phyloP scores from a whole-genome alignment of 176 grass and related monocot species.

The Oryza coarctata region DNA sequence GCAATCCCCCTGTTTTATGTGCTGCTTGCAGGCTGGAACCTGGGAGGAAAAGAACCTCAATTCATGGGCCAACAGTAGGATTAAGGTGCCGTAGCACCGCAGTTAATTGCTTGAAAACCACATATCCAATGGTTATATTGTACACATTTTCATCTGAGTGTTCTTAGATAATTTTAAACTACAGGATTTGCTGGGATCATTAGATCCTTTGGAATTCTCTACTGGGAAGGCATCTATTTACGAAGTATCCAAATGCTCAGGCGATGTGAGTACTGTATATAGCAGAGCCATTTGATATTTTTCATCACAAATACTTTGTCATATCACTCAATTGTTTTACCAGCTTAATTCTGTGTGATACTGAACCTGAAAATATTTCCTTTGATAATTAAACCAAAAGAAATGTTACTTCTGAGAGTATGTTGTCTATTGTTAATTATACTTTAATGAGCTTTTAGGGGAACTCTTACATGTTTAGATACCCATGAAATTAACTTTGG shows the following conservation, averaged over 20 bases:
- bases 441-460: not conserved
- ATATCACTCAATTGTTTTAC: not conserved
- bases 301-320: not conserved
- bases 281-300: not conserved
- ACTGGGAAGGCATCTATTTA: constrained; percentile 60
- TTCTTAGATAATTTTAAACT: not conserved
- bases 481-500: not conserved
- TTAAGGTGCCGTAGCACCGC: constrained; percentile 59
- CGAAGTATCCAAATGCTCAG: constrained; percentile 65
- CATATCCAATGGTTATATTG: not conserved
- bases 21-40: constrained; percentile 78
- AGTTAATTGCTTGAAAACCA: not conserved
- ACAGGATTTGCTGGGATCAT: constrained; percentile 55
- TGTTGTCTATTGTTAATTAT: too few relatives aligned
- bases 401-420: not conserved
- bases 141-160: not conserved
- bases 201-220: constrained; percentile 61
- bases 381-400: not conserved
- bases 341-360: not conserved
- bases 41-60: constrained; percentile 98
- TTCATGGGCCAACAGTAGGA: constrained; percentile 84
- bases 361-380: not conserved
- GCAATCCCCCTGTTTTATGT: not conserved
- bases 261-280: constrained; percentile 53
- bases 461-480: not conserved